Evolutionary conservation across 192 early-diverging fungal genomes (phyloP), one percentile per base, ranked within the genome.

Genomic region (Backusella parvicylindrica): DNA sequence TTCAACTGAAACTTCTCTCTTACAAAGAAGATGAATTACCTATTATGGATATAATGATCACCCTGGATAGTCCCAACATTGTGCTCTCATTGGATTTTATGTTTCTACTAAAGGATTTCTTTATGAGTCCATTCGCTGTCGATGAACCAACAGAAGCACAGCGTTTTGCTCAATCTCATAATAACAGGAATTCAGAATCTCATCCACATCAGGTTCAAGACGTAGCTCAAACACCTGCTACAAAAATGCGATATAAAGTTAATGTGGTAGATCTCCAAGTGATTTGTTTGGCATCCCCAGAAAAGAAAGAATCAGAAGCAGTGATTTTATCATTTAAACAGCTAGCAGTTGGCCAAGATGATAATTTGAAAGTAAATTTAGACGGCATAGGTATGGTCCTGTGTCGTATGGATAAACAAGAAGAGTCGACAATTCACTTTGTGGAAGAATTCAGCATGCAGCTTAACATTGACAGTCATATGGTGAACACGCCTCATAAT

Each of bases 261-360:
- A 89, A 92, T 41, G 77, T 96, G 16, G 83, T 95, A 28, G 89
- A 93, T 63, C 82, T 92, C 7, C 91, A 94, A 79, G 83, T 96
- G 16, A 84, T 92, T 8, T 80, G 95, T 49, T 80, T 95, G 12
- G 89, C 89, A 23, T 78, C 92, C n/a, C 87, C 93, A 0, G 83
- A 74, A 21, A 81, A 49, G 9, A 41, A 75, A 8, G 72, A 85
- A 8, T 92, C 94, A 0, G 93, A 97, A 53, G 95, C 95, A 6
- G 84, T 97, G 21, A 81, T 93, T 3, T 79, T 96, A 26, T 84
- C 83, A 2, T 83, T 91, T 9, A 87, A 91, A 53, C 89, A 94
- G 70, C 75, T 95, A 0, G 79, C 87, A 12, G 69, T 95, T 32
- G 78, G 84, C 6, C 91, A 93, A 67, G 85, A 92, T 65, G 77